Percentiles rank a stretch among this genome's conserved stretches.
Conservation (phyloP, 805 yeast genomes). For the Candida fluviatilis region DNA sequence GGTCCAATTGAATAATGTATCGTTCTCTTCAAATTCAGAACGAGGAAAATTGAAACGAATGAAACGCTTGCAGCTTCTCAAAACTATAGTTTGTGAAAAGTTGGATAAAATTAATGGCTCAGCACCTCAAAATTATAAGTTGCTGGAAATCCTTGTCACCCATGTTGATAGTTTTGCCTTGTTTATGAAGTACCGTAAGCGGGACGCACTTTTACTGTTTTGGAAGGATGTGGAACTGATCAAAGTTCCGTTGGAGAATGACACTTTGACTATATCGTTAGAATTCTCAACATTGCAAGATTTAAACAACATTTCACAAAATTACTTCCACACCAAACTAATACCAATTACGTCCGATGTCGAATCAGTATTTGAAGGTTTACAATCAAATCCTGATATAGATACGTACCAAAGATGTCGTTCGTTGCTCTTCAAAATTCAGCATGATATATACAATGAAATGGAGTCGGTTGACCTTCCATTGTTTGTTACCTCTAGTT, state of each 20-base stretch:
- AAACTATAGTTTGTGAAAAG: not conserved
- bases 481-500: constrained; percentile 56
- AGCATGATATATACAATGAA: constrained; percentile 45
- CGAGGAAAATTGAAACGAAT: constrained; percentile 5
- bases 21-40: not conserved
- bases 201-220: constrained; percentile 43
- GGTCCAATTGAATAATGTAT: constrained; percentile 40
- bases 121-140: not conserved
- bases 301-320: constrained; percentile 44
- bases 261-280: constrained; percentile 30
- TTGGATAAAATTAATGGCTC: not conserved
- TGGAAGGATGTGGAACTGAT: constrained; percentile 67
- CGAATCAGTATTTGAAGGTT: constrained; percentile 24
- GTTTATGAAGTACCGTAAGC: constrained; percentile 14
- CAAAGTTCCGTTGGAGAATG: constrained; percentile 67
- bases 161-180: constrained; percentile 20
- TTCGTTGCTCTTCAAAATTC: constrained; percentile 54
- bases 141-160: constrained; percentile 12
- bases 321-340: constrained; percentile 5
- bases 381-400: constrained; percentile 7
- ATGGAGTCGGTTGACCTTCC: constrained; percentile 52
- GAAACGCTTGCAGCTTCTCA: not conserved
- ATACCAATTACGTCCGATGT: constrained; percentile 14
- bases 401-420: constrained; percentile 51
- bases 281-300: constrained; percentile 51